A percentile compares a stretch with the other conserved stretches of the same genome.
These are phyloP conservation scores for Kwoniella newhampshirensis DNA, from an alignment of 768 basidiomycete genomes.

Conservation along the genomic window DNA sequence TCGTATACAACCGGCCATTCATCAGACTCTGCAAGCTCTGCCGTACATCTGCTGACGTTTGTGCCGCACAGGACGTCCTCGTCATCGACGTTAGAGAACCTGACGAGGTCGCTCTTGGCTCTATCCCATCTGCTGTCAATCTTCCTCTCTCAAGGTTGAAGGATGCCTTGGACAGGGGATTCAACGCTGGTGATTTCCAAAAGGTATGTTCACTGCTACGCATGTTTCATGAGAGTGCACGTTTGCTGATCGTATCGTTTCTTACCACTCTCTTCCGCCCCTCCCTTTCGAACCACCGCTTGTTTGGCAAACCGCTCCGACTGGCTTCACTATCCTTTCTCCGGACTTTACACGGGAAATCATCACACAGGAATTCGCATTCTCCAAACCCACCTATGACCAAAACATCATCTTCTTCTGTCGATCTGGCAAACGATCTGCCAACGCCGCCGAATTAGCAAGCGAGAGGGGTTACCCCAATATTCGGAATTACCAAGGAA, in stretches of 20 bases:
- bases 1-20: not conserved
- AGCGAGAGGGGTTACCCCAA: conserved; percentile 77
- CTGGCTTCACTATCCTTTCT: not conserved
- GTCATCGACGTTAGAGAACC: conserved; percentile 74
- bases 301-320: not conserved
- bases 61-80: conserved; percentile 43
- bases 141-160: conserved; percentile 78
- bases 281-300: not conserved
- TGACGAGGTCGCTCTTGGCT: conserved; percentile 84
- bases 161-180: conserved; percentile 63
- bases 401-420: conserved; percentile 89
- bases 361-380: conserved; percentile 43
- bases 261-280: not conserved
- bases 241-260: not conserved
- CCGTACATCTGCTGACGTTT: not conserved
- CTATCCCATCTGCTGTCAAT: conserved; percentile 89
- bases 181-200: conserved; percentile 47
- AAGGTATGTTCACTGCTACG: conserved; percentile 25
- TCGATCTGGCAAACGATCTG: conserved; percentile 78
- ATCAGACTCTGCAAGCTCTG: not conserved
- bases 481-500: conserved; percentile 74
- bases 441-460: conserved; percentile 77
- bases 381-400: conserved; percentile 53
- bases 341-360: not conserved
- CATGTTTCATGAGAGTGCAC: not conserved